Evolutionary conservation across 2,329 filamentous ascomycete genomes (phyloP).

Genomic region (Exophiala calicioides): DNA sequence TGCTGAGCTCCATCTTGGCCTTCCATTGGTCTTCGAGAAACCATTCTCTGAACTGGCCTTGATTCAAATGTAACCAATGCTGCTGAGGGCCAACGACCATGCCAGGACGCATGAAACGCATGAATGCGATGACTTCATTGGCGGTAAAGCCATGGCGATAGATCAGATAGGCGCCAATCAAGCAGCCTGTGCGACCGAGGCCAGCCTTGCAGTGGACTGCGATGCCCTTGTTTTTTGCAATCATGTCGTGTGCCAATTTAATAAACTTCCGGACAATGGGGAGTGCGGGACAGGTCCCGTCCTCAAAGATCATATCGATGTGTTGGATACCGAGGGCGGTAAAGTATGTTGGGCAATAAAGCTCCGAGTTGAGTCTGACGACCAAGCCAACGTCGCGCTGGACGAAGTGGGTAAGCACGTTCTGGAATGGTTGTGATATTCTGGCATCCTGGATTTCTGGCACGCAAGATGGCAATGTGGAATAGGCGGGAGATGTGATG

Average conservation of each 20-base stretch:
- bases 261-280: conserved; percentile 93
- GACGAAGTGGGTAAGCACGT: conserved; percentile 85
- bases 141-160: conserved; percentile 97
- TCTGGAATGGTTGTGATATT: conserved; percentile 88
- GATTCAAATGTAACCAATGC: conserved; percentile 98
- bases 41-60: conserved; percentile 97
- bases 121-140: conserved; percentile 95
- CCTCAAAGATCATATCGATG: conserved; percentile 99
- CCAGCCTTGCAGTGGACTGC: conserved; percentile 99
- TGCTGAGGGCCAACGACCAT: conserved; percentile 99
- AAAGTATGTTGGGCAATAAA: conserved; percentile 97
- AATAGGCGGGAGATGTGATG: conserved; percentile 71
- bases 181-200: conserved; percentile 87
- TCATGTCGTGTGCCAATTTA: conserved; percentile 89
- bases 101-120: conserved; percentile 97
- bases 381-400: conserved; percentile 88
- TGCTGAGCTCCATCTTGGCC: conserved; percentile 71
- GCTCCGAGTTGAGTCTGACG: conserved; percentile 89
- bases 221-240: conserved; percentile 88
- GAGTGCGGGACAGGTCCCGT: conserved; percentile 90
- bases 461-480: conserved; percentile 72
- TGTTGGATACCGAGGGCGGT: conserved; percentile 92
- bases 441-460: conserved; percentile 69
- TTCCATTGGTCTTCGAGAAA: conserved; percentile 80
- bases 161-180: conserved; percentile 96